Conservation (phyloP, 805 yeast species). For the Hagleromyces aurorensis region DNA sequence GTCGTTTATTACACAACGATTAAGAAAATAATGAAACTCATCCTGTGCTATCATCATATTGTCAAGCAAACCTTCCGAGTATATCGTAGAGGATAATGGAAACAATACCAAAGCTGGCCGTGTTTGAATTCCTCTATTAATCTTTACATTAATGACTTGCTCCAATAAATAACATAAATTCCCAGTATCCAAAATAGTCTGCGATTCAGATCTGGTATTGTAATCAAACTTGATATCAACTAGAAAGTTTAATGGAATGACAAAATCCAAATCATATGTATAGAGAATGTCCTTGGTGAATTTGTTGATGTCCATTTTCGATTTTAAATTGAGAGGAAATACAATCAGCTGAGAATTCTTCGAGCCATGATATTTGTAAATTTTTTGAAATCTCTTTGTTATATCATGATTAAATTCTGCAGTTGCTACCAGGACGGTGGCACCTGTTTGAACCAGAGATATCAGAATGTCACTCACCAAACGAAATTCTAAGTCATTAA, state of each 20-base stretch:
- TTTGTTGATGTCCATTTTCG: constrained; percentile 69
- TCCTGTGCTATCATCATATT: constrained; percentile 82
- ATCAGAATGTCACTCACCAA: constrained; percentile 36
- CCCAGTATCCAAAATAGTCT: too few relatives aligned
- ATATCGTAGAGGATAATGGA: constrained; percentile 85
- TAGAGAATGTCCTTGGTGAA: constrained; percentile 59
- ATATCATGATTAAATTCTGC: constrained; percentile 76
- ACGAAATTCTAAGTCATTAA: constrained; percentile 36
- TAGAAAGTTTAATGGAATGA: constrained; percentile 63
- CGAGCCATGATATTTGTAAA: constrained; percentile 75
- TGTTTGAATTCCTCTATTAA: constrained; percentile 49
- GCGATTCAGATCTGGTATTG: constrained; percentile 83
- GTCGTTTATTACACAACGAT: constrained; percentile 85
- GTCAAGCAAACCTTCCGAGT: constrained; percentile 83
- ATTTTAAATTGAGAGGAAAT: constrained; percentile 85
- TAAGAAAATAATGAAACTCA: constrained; percentile 72
- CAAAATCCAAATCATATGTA: constrained; percentile 65
- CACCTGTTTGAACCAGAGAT: constrained; percentile 81
- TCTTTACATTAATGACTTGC: constrained; percentile 61
- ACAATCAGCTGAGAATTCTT: constrained; percentile 70
- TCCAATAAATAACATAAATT: constrained; percentile 73
- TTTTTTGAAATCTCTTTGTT: constrained; percentile 74
- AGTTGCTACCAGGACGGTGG: constrained; percentile 78
- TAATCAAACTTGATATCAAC: constrained; percentile 78
- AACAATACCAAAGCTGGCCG: constrained; percentile 83